A percentile compares a stretch with the other conserved stretches of the same genome.
Conservation (phyloP, 2,329 filamentous ascomycete species). For the Calonectria montana region DNA sequence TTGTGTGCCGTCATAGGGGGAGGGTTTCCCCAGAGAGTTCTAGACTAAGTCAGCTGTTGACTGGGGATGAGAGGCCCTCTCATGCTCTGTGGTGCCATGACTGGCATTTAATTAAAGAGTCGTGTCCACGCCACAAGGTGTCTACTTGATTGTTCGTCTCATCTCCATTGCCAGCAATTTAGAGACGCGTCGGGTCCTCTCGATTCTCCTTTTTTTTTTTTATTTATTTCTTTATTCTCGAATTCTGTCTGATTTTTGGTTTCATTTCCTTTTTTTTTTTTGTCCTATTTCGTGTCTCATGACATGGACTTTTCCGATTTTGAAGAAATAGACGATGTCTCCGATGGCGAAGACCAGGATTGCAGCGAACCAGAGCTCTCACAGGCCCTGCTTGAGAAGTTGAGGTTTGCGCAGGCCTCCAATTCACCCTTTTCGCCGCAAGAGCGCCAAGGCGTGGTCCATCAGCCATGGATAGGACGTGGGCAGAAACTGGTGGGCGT, state of each 20-base stretch:
- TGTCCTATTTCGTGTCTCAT: neutral
- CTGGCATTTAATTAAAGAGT: neutral
- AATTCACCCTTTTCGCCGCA: neutral
- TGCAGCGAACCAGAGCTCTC: slow-evolving; percentile 25
- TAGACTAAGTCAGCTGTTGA: slow-evolving; percentile 1
- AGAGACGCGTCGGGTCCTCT: neutral
- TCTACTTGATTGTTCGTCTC: neutral
- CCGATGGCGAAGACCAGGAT: slow-evolving; percentile 32
- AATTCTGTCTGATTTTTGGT: too few species aligned
- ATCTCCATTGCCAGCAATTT: slow-evolving; percentile 1
- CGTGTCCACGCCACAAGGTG: neutral
- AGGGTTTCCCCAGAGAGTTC: neutral
- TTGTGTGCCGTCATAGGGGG: slow-evolving; percentile 3
- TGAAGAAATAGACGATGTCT: slow-evolving; percentile 38
- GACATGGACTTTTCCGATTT: slow-evolving; percentile 41
- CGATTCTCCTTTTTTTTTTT: neutral
- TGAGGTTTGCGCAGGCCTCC: slow-evolving; percentile 9
- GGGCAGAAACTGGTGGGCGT: slow-evolving; percentile 46
- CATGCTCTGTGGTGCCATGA: neutral
- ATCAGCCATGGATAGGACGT: slow-evolving; percentile 46
- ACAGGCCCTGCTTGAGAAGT: neutral
- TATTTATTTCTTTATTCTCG: too few species aligned
- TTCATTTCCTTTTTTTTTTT: neutral
- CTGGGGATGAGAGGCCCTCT: neutral
- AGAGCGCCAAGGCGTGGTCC: slow-evolving; percentile 25